These are phyloP conservation scores for Tuctoria greenei DNA, from an alignment of 176 grass and related monocot species.

Conservation along the genomic window DNA sequence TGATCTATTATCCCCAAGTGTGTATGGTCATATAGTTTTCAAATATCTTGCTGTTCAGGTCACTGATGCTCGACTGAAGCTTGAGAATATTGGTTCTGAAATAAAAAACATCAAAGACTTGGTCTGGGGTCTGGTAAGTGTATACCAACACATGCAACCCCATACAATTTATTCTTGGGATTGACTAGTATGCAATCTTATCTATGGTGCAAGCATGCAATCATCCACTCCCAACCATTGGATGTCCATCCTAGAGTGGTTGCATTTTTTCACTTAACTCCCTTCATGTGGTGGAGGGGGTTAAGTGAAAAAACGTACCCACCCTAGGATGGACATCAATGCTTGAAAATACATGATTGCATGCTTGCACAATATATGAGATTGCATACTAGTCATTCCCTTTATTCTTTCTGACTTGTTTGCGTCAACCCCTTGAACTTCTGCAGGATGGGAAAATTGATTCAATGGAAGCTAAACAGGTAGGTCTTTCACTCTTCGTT, in stretches of 20 bases:
- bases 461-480: slow-evolving; percentile 90
- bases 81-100: slow-evolving; percentile 83
- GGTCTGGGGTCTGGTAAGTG: slow-evolving; percentile 83
- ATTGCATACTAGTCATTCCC: too few species aligned
- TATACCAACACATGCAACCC: slow-evolving; percentile 16
- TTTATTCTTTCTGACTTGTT: slow-evolving; percentile 38
- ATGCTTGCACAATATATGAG: too few species aligned
- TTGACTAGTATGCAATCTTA: too few species aligned
- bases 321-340: too few species aligned
- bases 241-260: too few species aligned
- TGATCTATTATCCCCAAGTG: not conserved
- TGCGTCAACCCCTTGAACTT: slow-evolving; percentile 20
- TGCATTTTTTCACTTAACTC: too few species aligned
- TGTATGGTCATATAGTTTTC: slow-evolving; percentile 23
- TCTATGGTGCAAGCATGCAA: too few species aligned
- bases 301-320: too few species aligned
- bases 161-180: slow-evolving; percentile 26
- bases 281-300: too few species aligned
- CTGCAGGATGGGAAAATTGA: slow-evolving; percentile 84
- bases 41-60: slow-evolving; percentile 53
- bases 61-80: slow-evolving; percentile 73
- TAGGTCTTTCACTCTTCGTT: slow-evolving; percentile 33
- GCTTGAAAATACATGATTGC: too few species aligned
- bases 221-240: too few species aligned
- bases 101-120: slow-evolving; percentile 77